Percentiles rank a stretch among this genome's conserved stretches.
These are phyloP conservation scores for Tephrocybe sp. DNA, from an alignment of 768 basidiomycete species.

Conservation along the genomic window DNA sequence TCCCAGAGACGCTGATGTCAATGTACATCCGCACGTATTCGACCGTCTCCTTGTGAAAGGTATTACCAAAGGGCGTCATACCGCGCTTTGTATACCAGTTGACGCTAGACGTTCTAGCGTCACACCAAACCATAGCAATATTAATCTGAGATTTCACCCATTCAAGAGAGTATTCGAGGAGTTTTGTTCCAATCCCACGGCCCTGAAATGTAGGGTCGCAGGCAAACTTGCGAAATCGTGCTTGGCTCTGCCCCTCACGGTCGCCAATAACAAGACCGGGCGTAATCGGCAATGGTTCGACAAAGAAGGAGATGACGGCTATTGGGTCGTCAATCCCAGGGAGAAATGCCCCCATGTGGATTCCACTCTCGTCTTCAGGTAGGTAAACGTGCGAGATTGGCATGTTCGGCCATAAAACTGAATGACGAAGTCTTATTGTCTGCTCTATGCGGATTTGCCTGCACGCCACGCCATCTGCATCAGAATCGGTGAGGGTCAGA, in stretches of 20 bases:
- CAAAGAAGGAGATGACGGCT: slow-evolving; percentile 57
- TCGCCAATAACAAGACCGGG: slow-evolving; percentile 11
- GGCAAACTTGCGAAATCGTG: slow-evolving; percentile 62
- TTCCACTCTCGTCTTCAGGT: slow-evolving; percentile 47
- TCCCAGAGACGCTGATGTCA: slow-evolving; percentile 9
- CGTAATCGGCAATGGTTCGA: slow-evolving; percentile 33
- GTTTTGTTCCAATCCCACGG: slow-evolving; percentile 47
- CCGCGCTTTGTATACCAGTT: slow-evolving; percentile 54
- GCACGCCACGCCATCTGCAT: slow-evolving; percentile 3
- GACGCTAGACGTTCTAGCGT: slow-evolving; percentile 36
- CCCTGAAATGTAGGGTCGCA: slow-evolving; percentile 50
- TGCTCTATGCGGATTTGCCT: slow-evolving; percentile 33
- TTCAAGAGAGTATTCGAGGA: slow-evolving; percentile 34
- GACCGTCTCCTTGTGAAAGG: slow-evolving; percentile 51
- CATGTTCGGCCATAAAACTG: slow-evolving; percentile 55
- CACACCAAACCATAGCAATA: slow-evolving; percentile 52
- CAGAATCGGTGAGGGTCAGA: background rate
- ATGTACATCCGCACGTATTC: slow-evolving; percentile 53
- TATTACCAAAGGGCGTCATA: slow-evolving; percentile 44
- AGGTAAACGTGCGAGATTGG: slow-evolving; percentile 46
- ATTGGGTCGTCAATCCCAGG: slow-evolving; percentile 31
- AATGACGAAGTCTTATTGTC: slow-evolving; percentile 51
- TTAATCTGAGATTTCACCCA: slow-evolving; percentile 35
- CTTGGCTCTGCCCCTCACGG: slow-evolving; percentile 15
- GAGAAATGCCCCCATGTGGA: slow-evolving; percentile 58